Evolutionary conservation across 2,329 filamentous ascomycete genomes (phyloP), one percentile per base, ranked within the genome.

Genomic region (Cladosporium phlei): DNA sequence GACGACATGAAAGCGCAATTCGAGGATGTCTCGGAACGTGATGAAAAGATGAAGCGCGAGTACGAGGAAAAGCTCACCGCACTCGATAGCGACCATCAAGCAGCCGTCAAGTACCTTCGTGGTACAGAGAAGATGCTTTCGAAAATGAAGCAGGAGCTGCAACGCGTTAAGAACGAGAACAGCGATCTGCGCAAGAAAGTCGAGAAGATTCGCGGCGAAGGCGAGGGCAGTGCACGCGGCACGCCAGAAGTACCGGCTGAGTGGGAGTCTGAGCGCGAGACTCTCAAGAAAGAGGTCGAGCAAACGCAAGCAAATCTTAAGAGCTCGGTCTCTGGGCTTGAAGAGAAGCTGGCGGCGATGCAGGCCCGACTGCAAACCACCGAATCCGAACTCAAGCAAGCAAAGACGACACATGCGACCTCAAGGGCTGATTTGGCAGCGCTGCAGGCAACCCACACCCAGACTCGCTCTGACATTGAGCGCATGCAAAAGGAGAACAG

Each of bases 91-190:
- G 93, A 98, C 66, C 96, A 98, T 65, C 89, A 96, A 67, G 95
- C 93, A 32, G 91, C 93, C 12, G 90, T 97, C 39, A 93, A 96
- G 67, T 98, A 98, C 62, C 88, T 98, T 56, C 94, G 95, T 68
- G 93, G 93, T 49, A 97, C 93, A 1, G 93, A 98, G 69, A 97
- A 96, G 77, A 96, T 98, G 89, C 79, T 98, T 38, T 90, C 93
- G 68, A 91, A 94, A 67, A 91, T 98, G 77, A 97, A 97, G 72
- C 89, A 96, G 60, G 93, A 98, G 69, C 76, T 98, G n/a, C 77
- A 85, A 46, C 87, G 89, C 48, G 93, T 94, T 70, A 97, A 97
- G 76, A 71, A 81, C 10, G 86, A 93, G 51, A 96, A 96, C 60
- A 73, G 76, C 14, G 85, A 86, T 50, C 74, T 98, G 30, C 90